Base-by-base conservation (phyloP, 1,284 basidiomycete genomes). In the Grifola frondosa region DNA sequence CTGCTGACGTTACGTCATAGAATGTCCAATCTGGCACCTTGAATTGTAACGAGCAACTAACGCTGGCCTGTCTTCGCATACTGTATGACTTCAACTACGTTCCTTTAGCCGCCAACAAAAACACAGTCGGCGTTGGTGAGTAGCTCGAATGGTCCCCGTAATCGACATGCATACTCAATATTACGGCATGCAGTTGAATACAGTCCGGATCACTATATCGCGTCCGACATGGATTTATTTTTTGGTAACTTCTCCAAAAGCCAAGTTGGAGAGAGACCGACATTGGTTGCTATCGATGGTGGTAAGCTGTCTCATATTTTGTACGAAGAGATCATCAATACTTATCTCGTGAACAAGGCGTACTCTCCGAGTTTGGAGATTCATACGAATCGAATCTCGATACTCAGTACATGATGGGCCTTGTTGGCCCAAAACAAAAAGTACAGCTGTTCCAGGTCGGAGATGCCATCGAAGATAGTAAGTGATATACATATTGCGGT, bases 361-460 rank as follows among this genome's bases (percentile, higher is more conserved):
- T n/a, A n/a, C n/a, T n/a, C n/a, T n/a, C n/a, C n/a, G n/a, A n/a
- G n/a, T n/a, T n/a, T n/a, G n/a, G n/a, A n/a, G n/a, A n/a, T n/a
- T n/a, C n/a, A n/a, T 73, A 66, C 42, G 80, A 81, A 53, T 67
- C 70, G 13, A 67, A 74, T 49, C 59, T 77, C 25, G 51, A 53
- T 32, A 30, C 49, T 28, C 33, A 48, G 34, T 42, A 42, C 25
- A 37, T 46, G 9, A 53, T 53, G 51, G 47, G 45, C 13, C 48
- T 54, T 11, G 20, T 50, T 48, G 41, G 38, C 22, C 19, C 19
- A 9, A 54, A 54, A 11, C 67, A 72, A 30, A 44, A 59, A 13
- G 66, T 76, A 2, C 66, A 64, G 1, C 52, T 75, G 26, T 75
- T 75, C 52, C 74, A 77, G 57, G 66, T 69, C 19, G 74, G 75